These are phyloP conservation scores for Fraxinus xanthoxyloides DNA, from an alignment of 305 asterid genomes.

Conservation along the genomic window DNA sequence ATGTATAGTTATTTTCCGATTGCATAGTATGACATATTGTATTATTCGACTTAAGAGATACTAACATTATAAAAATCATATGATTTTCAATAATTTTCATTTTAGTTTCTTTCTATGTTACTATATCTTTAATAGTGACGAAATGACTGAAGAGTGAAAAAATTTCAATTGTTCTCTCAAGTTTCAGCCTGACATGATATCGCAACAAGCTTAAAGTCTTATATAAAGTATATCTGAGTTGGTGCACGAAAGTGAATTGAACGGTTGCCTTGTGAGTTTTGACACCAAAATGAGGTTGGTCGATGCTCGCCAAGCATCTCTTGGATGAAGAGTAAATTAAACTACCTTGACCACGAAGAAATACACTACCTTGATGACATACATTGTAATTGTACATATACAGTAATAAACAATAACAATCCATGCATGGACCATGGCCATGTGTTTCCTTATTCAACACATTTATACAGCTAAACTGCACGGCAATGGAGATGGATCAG, in stretches of 20 bases:
- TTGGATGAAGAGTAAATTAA: too few relatives aligned
- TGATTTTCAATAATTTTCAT: too few relatives aligned
- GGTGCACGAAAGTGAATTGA: not conserved
- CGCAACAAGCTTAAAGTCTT: not conserved
- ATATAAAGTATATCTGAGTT: not conserved
- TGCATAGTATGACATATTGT: too few relatives aligned
- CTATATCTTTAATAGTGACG: too few relatives aligned
- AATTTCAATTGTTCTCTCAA: not conserved
- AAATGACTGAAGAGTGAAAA: too few relatives aligned
- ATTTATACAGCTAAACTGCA: not conserved
- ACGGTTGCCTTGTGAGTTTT: not conserved
- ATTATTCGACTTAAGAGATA: too few relatives aligned
- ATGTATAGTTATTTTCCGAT: too few relatives aligned
- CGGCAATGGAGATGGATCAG: not conserved
- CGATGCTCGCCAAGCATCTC: not conserved
- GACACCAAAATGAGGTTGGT: not conserved
- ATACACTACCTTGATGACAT: too few relatives aligned
- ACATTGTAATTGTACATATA: not conserved
- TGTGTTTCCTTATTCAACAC: not conserved
- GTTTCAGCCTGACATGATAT: not conserved
- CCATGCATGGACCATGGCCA: not conserved
- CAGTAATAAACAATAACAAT: too few relatives aligned
- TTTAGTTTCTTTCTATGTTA: too few relatives aligned
- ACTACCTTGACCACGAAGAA: not conserved
- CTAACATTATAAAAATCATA: too few relatives aligned